These are phyloP conservation scores for Lichtheimia ramosa DNA, from an alignment of 371 early-diverging fungal genomes.

Conservation along the genomic window DNA sequence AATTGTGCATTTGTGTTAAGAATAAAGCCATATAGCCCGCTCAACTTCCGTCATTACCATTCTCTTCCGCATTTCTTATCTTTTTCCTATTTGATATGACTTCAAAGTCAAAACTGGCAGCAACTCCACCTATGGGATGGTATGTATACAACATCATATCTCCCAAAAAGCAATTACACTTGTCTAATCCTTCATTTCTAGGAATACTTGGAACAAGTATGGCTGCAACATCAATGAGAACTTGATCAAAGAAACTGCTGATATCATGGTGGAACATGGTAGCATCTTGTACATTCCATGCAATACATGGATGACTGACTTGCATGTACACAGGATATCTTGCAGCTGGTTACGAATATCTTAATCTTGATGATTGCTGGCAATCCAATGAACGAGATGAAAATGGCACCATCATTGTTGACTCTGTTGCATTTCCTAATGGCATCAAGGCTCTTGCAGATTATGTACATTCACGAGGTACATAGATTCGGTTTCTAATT, in stretches of 20 bases:
- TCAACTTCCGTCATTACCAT: too few species aligned
- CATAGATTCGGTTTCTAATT: too few species aligned
- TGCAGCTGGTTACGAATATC: constrained; percentile 32
- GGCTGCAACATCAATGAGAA: constrained; percentile 35
- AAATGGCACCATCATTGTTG: constrained; percentile 36
- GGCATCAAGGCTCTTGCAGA: constrained; percentile 37
- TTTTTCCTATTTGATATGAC: too few species aligned
- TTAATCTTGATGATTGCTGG: constrained; percentile 54
- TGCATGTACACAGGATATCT: constrained; percentile 7
- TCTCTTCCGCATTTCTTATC: too few species aligned
- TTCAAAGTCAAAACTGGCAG: not conserved
- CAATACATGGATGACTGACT: not conserved
- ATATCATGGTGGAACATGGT: constrained; percentile 20
- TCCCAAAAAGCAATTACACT: not conserved
- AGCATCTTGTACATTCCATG: not conserved
- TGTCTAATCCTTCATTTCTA: not conserved
- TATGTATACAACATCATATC: not conserved
- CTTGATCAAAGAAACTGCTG: constrained; percentile 29
- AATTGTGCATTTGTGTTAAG: too few species aligned
- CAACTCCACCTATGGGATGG: constrained; percentile 21
- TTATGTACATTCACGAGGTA: constrained; percentile 32
- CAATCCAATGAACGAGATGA: constrained; percentile 23
- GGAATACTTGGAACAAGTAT: constrained; percentile 47
- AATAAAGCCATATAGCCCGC: too few species aligned
- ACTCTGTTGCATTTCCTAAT: constrained; percentile 30